Evolutionary conservation across 108 stramenopile species (phyloP), one percentile per base, ranked within the genome.

Genomic region (Cyclotella baltica): DNA sequence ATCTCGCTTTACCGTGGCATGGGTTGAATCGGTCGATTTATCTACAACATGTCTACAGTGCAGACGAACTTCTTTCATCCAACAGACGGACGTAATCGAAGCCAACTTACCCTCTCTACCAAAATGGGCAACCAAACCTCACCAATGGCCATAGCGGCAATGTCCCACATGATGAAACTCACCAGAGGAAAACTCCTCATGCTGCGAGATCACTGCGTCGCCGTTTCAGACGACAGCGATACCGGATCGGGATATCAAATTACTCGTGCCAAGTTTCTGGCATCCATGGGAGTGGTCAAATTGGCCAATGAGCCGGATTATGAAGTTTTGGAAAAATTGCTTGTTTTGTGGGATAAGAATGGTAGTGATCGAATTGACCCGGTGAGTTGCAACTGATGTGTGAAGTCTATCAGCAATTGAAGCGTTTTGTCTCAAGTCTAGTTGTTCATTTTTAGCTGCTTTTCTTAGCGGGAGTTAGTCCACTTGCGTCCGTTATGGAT

Each of bases 271-370:
- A 73, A 43, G 9, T 78, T 78, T 20, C 15, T 63, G 16, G 28
- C 64, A 11, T 78, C 78, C 13, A 73, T 83, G 78, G 50, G 37
- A 20, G 36, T 72, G 16, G 43, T 67, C 38, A 61, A 70, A 48
- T 28, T 63, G 35, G 68, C 23, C 1, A 18, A 25, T 35, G 48
- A 67, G 9, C 72, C 72, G 33, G 85, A 85, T 62, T 53, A 64
- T 19, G 77, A 87, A 43, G 77, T 90, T 2, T 72, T 90, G 47
- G 78, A 85, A 62, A 70, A 84, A n/a, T 36, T 90, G 28, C 88
- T 85, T 62, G 85, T 83, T 18, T 87, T 88, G 88, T 90, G 86
- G 86, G 90, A 90, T 72, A 77, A 58, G 58, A 62, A 76, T 47
- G 76, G 75, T 6, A 30, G 47, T 15, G 75, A 68, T 18, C 51